Evolutionary conservation across 1,284 basidiomycete genomes (phyloP).

Genomic region (Austropuccinia psidii): DNA sequence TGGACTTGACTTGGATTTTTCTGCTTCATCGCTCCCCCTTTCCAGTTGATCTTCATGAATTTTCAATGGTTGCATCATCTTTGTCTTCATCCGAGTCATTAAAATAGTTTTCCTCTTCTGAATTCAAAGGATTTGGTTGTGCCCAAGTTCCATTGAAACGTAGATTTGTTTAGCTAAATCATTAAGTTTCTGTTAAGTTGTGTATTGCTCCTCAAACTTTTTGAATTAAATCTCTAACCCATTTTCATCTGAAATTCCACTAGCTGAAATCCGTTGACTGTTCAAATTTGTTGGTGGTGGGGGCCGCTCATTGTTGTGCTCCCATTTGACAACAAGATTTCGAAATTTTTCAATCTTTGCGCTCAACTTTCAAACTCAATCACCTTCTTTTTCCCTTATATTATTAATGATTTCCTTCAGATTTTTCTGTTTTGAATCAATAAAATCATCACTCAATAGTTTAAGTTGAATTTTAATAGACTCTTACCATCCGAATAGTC

Average conservation of each 20-base stretch:
- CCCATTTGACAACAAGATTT: conserved; percentile 68
- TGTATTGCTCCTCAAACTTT: too few species aligned
- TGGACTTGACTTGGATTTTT: too few species aligned
- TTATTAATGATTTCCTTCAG: conserved; percentile 73
- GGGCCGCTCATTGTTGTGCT: conserved; percentile 69
- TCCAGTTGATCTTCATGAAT: too few species aligned
- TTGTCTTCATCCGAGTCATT: conserved; percentile 33
- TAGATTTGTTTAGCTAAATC: too few species aligned
- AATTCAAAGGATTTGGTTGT: conserved; percentile 13
- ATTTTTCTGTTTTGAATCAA: conserved; percentile 46
- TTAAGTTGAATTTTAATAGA: too few species aligned
- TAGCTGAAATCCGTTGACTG: too few species aligned
- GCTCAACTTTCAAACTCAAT: conserved; percentile 60
- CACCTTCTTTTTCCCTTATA: conserved; percentile 70
- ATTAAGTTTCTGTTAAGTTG: too few species aligned
- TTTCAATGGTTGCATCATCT: too few species aligned
- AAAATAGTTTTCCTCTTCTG: conserved; percentile 36
- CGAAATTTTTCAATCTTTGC: conserved; percentile 60
- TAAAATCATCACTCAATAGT: too few species aligned
- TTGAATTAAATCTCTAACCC: too few species aligned
- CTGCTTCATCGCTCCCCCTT: too few species aligned
- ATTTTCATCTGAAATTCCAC: too few species aligned
- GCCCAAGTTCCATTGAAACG: conserved; percentile 32
- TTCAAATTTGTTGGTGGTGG: not conserved
- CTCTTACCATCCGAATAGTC: conserved; percentile 66